Percentiles rank a stretch among this genome's conserved stretches.
Evolutionary conservation across 192 early-diverging fungal genomes (phyloP).

Genomic region (Gaertneriomyces sp.): DNA sequence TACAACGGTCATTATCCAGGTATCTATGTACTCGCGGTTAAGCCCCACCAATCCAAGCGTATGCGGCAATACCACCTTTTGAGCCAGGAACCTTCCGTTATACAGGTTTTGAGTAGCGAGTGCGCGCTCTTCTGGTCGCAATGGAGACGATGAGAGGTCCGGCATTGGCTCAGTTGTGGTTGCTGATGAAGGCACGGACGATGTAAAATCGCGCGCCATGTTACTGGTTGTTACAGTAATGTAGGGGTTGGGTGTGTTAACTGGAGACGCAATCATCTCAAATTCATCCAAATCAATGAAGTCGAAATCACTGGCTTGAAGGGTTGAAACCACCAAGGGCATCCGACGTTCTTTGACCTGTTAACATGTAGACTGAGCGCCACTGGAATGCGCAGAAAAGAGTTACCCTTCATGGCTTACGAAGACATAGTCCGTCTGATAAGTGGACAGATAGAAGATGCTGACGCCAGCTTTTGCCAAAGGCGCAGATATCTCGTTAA

Average conservation of each 20-base stretch:
- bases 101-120: constrained; percentile 27
- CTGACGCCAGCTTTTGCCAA: constrained; percentile 60
- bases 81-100: constrained; percentile 38
- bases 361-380: neutral
- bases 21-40: constrained; percentile 55
- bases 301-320: constrained; percentile 38
- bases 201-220: constrained; percentile 41
- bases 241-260: constrained; percentile 11
- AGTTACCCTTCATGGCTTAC: constrained; percentile 39
- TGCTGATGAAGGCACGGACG: constrained; percentile 54
- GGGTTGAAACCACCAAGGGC: constrained; percentile 47
- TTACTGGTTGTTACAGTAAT: constrained; percentile 32
- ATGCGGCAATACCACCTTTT: constrained; percentile 45
- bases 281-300: constrained; percentile 41
- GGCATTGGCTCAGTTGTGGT: neutral
- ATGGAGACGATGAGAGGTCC: constrained; percentile 19
- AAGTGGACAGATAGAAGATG: constrained; percentile 72
- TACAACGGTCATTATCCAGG: constrained; percentile 53
- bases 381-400: neutral
- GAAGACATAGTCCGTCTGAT: constrained; percentile 70
- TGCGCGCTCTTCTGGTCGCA: constrained; percentile 25
- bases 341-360: constrained; percentile 62
- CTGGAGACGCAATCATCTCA: constrained; percentile 29
- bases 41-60: constrained; percentile 60
- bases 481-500: constrained; percentile 56